These are phyloP conservation scores for Lodderomyces metapsilosis DNA, from an alignment of 1,139 yeast genomes.

Conservation along the genomic window DNA sequence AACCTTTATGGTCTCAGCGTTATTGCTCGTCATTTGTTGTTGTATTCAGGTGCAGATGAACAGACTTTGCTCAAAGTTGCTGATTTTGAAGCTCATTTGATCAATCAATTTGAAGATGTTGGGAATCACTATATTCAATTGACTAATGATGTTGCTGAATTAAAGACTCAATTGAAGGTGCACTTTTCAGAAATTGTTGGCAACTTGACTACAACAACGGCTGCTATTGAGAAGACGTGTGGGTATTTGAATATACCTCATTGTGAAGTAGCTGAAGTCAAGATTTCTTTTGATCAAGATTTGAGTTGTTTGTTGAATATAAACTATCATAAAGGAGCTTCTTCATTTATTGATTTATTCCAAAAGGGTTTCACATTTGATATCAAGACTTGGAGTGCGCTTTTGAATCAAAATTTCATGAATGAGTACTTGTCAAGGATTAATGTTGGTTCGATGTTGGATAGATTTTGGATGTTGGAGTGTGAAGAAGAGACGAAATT, in stretches of 20 bases:
- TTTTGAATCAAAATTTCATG: constrained; percentile 32
- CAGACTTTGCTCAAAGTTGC: constrained; percentile 21
- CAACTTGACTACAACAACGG: constrained; percentile 11
- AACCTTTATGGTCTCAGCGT: constrained; percentile 36
- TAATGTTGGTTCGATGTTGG: constrained; percentile 23
- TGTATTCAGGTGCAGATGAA: constrained; percentile 14
- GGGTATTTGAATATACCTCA: constrained; percentile 13
- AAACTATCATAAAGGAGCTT: constrained; percentile 28
- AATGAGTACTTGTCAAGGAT: constrained; percentile 20
- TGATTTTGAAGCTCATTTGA: constrained; percentile 37
- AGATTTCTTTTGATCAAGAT: constrained; percentile 17
- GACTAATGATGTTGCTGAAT: constrained; percentile 32
- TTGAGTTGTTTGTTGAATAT: constrained; percentile 30
- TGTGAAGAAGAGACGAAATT: constrained; percentile 17
- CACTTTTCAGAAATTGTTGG: constrained; percentile 16
- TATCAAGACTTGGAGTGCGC: constrained; percentile 32
- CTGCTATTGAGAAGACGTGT: constrained; percentile 22
- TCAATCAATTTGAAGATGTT: constrained; percentile 52
- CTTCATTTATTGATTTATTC: constrained; percentile 28
- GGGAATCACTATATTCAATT: constrained; percentile 47
- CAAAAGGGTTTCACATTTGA: constrained; percentile 31
- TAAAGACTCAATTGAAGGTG: constrained; percentile 21
- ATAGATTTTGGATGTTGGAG: constrained; percentile 24
- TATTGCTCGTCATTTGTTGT: constrained; percentile 26
- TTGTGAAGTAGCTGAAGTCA: constrained; percentile 1